phyloP scores from a whole-genome alignment of 352 stramenopile species.

The Phytopythium oedochilum region DNA sequence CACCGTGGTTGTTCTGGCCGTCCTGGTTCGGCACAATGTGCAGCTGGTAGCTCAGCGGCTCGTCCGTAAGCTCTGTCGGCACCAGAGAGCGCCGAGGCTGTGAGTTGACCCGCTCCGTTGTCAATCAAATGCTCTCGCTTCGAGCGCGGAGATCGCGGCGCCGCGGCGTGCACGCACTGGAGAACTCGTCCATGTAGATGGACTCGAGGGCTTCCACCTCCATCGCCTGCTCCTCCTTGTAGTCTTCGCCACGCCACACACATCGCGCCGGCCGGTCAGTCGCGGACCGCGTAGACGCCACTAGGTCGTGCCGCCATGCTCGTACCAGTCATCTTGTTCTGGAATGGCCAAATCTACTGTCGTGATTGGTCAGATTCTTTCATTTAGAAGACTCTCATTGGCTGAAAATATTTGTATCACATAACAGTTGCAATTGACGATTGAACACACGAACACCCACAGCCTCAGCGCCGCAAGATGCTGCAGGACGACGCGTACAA shows the following conservation, averaged over 20 bases:
- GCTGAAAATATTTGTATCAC: slow-evolving; percentile 10
- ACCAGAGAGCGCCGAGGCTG: not conserved
- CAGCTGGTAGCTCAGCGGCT: slow-evolving; percentile 69
- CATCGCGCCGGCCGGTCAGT: not conserved
- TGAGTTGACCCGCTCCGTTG: not conserved
- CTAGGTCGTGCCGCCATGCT: slow-evolving; percentile 12
- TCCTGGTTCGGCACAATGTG: slow-evolving; percentile 84
- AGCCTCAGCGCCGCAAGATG: slow-evolving; percentile 16
- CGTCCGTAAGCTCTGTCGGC: slow-evolving; percentile 60
- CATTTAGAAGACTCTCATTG: slow-evolving; percentile 16
- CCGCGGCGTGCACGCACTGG: slow-evolving; percentile 39
- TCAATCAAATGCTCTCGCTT: not conserved
- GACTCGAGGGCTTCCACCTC: slow-evolving; percentile 86
- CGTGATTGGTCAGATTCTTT: slow-evolving; percentile 26
- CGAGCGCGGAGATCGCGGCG: not conserved
- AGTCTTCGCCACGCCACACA: slow-evolving; percentile 40
- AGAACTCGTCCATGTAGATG: slow-evolving; percentile 91
- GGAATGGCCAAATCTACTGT: slow-evolving; percentile 11
- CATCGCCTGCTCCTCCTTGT: slow-evolving; percentile 87
- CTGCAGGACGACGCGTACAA: slow-evolving; percentile 73
- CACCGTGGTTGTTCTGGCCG: slow-evolving; percentile 79
- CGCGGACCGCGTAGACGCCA: not conserved
- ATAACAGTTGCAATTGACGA: not conserved
- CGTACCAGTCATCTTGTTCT: slow-evolving; percentile 58
- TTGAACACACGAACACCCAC: too few species aligned